Percentiles rank a stretch among this genome's conserved stretches.
Conservation (phyloP, 139 green algal genomes). For the Choricystis sp. region DNA sequence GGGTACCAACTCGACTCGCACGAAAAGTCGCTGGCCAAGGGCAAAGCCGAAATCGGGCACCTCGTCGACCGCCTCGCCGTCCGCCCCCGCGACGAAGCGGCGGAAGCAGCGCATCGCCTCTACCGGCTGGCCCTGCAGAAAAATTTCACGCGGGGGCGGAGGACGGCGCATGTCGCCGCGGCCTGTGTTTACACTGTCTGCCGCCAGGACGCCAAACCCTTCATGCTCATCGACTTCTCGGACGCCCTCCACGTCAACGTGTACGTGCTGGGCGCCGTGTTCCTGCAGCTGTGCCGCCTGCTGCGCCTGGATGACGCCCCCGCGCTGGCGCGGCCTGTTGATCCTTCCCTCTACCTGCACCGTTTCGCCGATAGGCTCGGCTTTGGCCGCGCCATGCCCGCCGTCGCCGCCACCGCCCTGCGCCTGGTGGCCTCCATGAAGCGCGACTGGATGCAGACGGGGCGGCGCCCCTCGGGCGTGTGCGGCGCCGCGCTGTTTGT, state of each 20-base stretch:
- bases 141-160: slow-evolving; percentile 82
- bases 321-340: slow-evolving; percentile 66
- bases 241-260: slow-evolving; percentile 61
- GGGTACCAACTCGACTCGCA: slow-evolving; percentile 64
- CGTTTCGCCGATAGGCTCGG: slow-evolving; percentile 68
- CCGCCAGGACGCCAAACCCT: slow-evolving; percentile 80
- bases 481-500: slow-evolving; percentile 93
- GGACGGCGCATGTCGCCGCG: slow-evolving; percentile 71
- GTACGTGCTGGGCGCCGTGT: slow-evolving; percentile 70
- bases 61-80: slow-evolving; percentile 76
- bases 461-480: slow-evolving; percentile 67
- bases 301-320: slow-evolving; percentile 76
- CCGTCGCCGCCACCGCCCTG: slow-evolving; percentile 57
- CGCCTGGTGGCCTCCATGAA: slow-evolving; percentile 92
- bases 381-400: slow-evolving; percentile 7
- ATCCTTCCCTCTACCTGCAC: slow-evolving; percentile 90
- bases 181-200: slow-evolving; percentile 93
- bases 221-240: slow-evolving; percentile 96
- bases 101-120: slow-evolving; percentile 43
- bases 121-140: slow-evolving; percentile 75
- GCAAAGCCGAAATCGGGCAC: slow-evolving; percentile 47
- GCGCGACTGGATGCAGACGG: slow-evolving; percentile 97
- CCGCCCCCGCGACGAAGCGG: slow-evolving; percentile 47
- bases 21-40: slow-evolving; percentile 54
- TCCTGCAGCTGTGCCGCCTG: slow-evolving; percentile 74